phyloP scores from a whole-genome alignment of 2,329 filamentous ascomycete genomes.

The Ceratocystis lukuohia region DNA sequence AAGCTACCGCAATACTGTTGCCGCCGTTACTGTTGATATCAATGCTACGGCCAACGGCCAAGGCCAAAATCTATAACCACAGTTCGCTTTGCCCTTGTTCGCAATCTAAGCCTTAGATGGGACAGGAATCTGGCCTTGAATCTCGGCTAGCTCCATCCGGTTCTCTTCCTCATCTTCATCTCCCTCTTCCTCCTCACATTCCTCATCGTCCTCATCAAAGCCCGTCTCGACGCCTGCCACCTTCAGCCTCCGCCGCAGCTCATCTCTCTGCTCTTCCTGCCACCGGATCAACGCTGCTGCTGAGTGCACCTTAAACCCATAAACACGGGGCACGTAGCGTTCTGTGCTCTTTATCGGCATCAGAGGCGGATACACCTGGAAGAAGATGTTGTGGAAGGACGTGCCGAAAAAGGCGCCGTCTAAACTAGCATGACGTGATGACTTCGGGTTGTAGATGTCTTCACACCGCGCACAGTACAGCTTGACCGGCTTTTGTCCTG shows the following conservation, averaged over 20 bases:
- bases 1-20: neutral
- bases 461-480: slow-evolving; percentile 96
- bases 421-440: slow-evolving; percentile 83
- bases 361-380: slow-evolving; percentile 90
- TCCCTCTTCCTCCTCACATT: slow-evolving; percentile 40
- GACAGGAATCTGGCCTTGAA: slow-evolving; percentile 9
- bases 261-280: slow-evolving; percentile 70
- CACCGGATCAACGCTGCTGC: slow-evolving; percentile 77
- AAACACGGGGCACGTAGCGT: slow-evolving; percentile 79
- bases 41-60: neutral
- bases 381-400: slow-evolving; percentile 97
- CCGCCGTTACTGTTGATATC: neutral
- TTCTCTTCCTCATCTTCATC: slow-evolving; percentile 47
- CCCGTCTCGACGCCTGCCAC: slow-evolving; percentile 58
- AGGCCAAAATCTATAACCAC: neutral
- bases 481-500: slow-evolving; percentile 82
- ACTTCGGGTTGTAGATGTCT: slow-evolving; percentile 98
- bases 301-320: slow-evolving; percentile 91
- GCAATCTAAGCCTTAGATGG: neutral
- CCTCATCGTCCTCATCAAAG: slow-evolving; percentile 56
- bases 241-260: slow-evolving; percentile 65
- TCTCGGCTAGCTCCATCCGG: slow-evolving; percentile 25
- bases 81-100: neutral
- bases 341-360: slow-evolving; percentile 74
- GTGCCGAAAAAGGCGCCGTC: slow-evolving; percentile 97